Percentiles rank a stretch among this genome's conserved stretches.
Conservation (phyloP, 352 stramenopile genomes). For the Phytophthora uliginosa region DNA sequence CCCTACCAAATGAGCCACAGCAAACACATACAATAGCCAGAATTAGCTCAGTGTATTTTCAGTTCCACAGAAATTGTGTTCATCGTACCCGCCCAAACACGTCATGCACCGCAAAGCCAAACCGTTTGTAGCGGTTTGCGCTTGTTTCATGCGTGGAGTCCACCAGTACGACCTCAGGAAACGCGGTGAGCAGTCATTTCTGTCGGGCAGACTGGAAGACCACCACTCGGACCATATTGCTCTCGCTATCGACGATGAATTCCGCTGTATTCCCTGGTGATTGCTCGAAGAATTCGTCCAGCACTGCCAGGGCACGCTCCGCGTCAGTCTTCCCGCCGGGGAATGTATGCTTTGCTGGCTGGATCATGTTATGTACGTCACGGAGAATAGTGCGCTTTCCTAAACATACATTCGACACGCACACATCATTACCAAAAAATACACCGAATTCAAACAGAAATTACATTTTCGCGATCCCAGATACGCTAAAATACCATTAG, state of each 20-base stretch:
- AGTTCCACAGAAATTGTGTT: too few relatives aligned
- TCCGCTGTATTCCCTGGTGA: background rate
- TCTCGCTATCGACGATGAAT: slow-evolving; percentile 13
- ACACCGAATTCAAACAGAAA: too few relatives aligned
- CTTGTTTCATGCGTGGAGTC: slow-evolving; percentile 20
- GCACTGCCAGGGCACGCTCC: background rate
- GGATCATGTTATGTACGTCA: slow-evolving; percentile 18
- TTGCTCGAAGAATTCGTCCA: slow-evolving; percentile 11
- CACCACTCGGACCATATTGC: slow-evolving; percentile 1
- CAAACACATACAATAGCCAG: too few relatives aligned
- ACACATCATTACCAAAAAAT: too few relatives aligned
- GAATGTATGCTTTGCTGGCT: background rate
- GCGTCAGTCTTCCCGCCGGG: background rate
- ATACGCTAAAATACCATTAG: too few relatives aligned
- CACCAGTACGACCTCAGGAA: slow-evolving; percentile 19
- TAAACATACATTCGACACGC: background rate
- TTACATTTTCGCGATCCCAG: too few relatives aligned
- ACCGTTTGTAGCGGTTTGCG: slow-evolving; percentile 19
- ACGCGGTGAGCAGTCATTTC: slow-evolving; percentile 17
- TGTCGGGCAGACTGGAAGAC: slow-evolving; percentile 11
- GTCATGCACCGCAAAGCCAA: slow-evolving; percentile 16
- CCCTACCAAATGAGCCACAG: too few relatives aligned
- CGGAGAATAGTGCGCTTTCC: slow-evolving; percentile 1
- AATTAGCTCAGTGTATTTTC: too few relatives aligned
- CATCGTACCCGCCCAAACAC: slow-evolving; percentile 8